Conservation (phyloP, 2,329 filamentous ascomycete species). For the Beauveria medogensis region DNA sequence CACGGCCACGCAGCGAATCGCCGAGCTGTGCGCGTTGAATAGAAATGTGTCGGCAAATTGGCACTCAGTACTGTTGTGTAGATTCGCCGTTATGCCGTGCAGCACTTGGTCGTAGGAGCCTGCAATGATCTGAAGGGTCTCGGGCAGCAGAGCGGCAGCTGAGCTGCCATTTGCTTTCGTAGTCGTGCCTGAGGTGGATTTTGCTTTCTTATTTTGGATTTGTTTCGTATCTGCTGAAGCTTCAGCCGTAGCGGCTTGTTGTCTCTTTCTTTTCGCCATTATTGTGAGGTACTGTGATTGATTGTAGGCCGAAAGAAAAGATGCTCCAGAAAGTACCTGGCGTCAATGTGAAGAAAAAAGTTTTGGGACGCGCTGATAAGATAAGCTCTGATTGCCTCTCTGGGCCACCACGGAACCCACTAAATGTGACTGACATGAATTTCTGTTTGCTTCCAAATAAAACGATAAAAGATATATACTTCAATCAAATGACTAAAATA, state of each 20-base stretch:
- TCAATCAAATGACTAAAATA: too few relatives aligned
- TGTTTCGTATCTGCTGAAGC: slow-evolving; percentile 15
- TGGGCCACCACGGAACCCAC: neutral
- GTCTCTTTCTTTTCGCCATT: slow-evolving; percentile 45
- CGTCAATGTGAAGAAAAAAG: slow-evolving; percentile 18
- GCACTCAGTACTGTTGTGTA: slow-evolving; percentile 42
- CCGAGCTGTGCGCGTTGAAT: slow-evolving; percentile 86
- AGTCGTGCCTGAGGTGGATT: slow-evolving; percentile 14
- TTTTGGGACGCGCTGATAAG: slow-evolving; percentile 22
- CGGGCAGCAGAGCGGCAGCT: slow-evolving; percentile 18
- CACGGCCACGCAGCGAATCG: slow-evolving; percentile 81
- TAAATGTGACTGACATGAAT: neutral
- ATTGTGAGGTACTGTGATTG: slow-evolving; percentile 13
- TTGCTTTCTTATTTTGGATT: slow-evolving; percentile 25
- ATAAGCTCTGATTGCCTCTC: slow-evolving; percentile 19
- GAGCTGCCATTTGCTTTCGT: slow-evolving; percentile 17
- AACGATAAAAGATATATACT: too few relatives aligned
- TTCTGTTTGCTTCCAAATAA: too few relatives aligned
- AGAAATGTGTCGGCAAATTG: slow-evolving; percentile 84
- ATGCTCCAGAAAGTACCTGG: neutral
- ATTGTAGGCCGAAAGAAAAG: neutral
- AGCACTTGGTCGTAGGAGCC: slow-evolving; percentile 92
- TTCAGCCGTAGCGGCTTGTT: slow-evolving; percentile 23
- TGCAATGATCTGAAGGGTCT: slow-evolving; percentile 79
- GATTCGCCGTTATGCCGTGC: slow-evolving; percentile 77